Conservation (phyloP, 805 yeast genomes). For the Pichia occidentalis region DNA sequence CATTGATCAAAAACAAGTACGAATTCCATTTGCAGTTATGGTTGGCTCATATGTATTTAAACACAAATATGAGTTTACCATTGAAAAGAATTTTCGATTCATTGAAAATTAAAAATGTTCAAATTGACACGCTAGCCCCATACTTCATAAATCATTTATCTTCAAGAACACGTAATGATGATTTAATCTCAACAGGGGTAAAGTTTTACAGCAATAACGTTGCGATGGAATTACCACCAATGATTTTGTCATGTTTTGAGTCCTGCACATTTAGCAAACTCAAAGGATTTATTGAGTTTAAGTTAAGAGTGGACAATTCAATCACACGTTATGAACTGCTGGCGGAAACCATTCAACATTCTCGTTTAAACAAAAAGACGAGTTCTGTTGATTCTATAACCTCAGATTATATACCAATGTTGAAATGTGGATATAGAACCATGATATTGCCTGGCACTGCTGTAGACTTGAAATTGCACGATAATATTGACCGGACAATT, state of each 20-base stretch:
- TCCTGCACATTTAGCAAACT: constrained; percentile 59
- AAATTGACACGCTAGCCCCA: constrained; percentile 62
- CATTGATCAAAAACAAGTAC: constrained; percentile 50
- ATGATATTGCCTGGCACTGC: constrained; percentile 17
- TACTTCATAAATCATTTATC: constrained; percentile 44
- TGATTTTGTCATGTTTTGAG: constrained; percentile 48
- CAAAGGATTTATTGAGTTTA: constrained; percentile 58
- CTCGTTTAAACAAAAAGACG: constrained; percentile 27
- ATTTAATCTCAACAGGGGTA: constrained; percentile 32
- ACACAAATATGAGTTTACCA: constrained; percentile 46
- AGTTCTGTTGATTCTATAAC: constrained; percentile 6
- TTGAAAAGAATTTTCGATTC: constrained; percentile 46
- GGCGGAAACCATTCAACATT: constrained; percentile 30
- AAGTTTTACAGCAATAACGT: constrained; percentile 47
- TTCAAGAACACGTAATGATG: constrained; percentile 31
- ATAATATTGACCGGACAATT: constrained; percentile 55
- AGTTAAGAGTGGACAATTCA: constrained; percentile 45
- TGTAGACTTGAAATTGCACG: constrained; percentile 34
- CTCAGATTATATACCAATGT: constrained; percentile 7
- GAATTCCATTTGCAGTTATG: constrained; percentile 69
- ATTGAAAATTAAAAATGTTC: constrained; percentile 66
- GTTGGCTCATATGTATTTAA: constrained; percentile 57
- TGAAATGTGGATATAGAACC: constrained; percentile 16
- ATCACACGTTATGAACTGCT: constrained; percentile 35
- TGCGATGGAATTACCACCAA: constrained; percentile 43